A percentile compares a stretch with the other conserved stretches of the same genome.
Conservation (phyloP, 1,139 yeast species). For the Lodderomyces parapsilosis region DNA sequence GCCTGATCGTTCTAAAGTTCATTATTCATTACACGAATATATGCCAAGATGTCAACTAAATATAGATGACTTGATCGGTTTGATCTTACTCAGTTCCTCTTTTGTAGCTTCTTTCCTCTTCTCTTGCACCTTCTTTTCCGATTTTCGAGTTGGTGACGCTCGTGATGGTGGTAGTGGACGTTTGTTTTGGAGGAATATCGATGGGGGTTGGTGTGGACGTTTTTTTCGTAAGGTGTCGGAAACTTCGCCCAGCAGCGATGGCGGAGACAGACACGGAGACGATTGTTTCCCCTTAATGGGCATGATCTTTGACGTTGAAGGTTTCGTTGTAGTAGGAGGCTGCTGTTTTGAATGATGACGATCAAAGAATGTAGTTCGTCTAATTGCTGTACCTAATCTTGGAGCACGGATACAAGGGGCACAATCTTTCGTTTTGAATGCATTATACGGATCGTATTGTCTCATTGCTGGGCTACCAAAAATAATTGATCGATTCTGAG, state of each 20-base stretch:
- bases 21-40: background rate
- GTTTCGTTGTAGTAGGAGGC: background rate
- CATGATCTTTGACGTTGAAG: conserved; percentile 7
- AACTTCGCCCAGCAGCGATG: conserved; percentile 2
- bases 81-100: conserved; percentile 18
- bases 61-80: conserved; percentile 31
- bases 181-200: conserved; percentile 23
- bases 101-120: background rate
- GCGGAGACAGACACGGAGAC: conserved; percentile 4
- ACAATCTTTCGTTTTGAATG: conserved; percentile 15
- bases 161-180: conserved; percentile 10
- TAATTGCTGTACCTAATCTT: conserved; percentile 3
- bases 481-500: conserved; percentile 33
- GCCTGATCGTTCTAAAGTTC: background rate
- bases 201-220: conserved; percentile 18
- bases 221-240: conserved; percentile 12
- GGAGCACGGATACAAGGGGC: conserved; percentile 11
- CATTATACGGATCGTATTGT: conserved; percentile 27
- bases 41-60: conserved; percentile 19
- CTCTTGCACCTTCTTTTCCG: conserved; percentile 7
- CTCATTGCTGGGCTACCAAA: conserved; percentile 21
- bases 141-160: conserved; percentile 7
- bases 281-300: conserved; percentile 5
- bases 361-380: conserved; percentile 13
- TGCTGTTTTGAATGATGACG: conserved; percentile 2